Percentiles rank a stretch among this genome's conserved stretches.
These are phyloP conservation scores for Achaetomium macrosporum DNA, from an alignment of 2,329 filamentous ascomycete genomes.

Conservation along the genomic window DNA sequence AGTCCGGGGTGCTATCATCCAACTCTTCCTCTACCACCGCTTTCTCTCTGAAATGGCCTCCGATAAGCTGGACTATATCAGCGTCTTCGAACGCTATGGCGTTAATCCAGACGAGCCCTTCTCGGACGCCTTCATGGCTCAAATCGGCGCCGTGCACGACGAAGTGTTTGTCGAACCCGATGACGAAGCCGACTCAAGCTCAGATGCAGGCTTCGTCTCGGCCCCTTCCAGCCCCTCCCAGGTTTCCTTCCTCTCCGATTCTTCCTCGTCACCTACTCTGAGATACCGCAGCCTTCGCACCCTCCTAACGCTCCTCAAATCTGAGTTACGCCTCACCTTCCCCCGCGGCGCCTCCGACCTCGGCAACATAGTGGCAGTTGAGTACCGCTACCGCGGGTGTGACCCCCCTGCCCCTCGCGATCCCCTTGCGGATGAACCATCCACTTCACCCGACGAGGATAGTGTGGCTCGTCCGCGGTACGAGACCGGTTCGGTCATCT, in stretches of 20 bases:
- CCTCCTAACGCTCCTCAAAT: conserved; percentile 40
- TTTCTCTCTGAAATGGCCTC: conserved; percentile 72
- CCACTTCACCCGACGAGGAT: not conserved
- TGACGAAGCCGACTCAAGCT: conserved; percentile 19
- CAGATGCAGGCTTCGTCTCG: conserved; percentile 32
- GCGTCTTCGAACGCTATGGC: conserved; percentile 65
- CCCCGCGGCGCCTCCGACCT: conserved; percentile 43
- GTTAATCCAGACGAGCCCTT: conserved; percentile 62
- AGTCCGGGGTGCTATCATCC: conserved; percentile 71
- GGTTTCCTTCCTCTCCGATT: conserved; percentile 10
- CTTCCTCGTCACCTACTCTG: conserved; percentile 30
- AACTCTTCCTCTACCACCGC: conserved; percentile 84
- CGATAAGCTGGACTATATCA: conserved; percentile 61
- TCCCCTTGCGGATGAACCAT: conserved; percentile 27
- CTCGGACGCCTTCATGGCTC: conserved; percentile 71
- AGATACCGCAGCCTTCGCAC: conserved; percentile 45
- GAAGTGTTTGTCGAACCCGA: conserved; percentile 52
- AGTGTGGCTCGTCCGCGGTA: not conserved
- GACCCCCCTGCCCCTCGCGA: conserved; percentile 27
- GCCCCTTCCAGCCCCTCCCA: conserved; percentile 21
- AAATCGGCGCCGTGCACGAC: conserved; percentile 64
- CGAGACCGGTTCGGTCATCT: conserved; percentile 41
- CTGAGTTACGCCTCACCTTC: conserved; percentile 48
- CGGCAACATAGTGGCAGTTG: conserved; percentile 46
- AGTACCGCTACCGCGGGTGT: conserved; percentile 44